Evolutionary conservation across 345 rosid species (phyloP), one percentile per base, ranked within the genome.

Genomic region (Camelina hispida): DNA sequence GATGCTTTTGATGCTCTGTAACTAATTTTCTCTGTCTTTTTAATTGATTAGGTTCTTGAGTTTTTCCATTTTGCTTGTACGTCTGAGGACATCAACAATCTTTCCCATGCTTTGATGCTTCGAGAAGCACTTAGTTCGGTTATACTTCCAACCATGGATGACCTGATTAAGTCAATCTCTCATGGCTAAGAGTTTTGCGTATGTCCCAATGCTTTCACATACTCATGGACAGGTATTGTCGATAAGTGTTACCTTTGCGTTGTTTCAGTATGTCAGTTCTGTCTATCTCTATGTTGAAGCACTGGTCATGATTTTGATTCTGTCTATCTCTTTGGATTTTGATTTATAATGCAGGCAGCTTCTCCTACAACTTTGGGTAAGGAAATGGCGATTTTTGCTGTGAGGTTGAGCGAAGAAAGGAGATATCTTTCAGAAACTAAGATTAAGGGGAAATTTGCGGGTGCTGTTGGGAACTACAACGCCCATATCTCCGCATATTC

Each of bases 1-100:
- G 46, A 8, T 67, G 34, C 47, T 25, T 12, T 16, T 25, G 40
- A 66, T 14, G 10, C n/a, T 23, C 17, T 15, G 6, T 64, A 69
- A 18, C 47, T 40, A 8, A 44, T 43, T 9, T 13, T 23, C 5
- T 8, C 4, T 25, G 57, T 58, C 52, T 25, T 62, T 17, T 17
- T 9, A 1, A 51, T 7, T 2, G 7, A 38, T 67, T 18, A 92
- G 99, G 98, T 93, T 73, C 89, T 89, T 71, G 97, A 96, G 77
- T 96, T 89, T 81, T 91, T 96, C 74, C 99, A 93, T 84, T 93
- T 91, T 71, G 94, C 98, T 81, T 96, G 97, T 78, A 91, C 98
- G 9, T 93, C 98, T 1, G 99, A 93, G 79, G 99, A 96, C 75
- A 93, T 93, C 74, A 96, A 91, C 85, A 96, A 93, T 76, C 93